These are phyloP conservation scores for Adansonia gregorii DNA, from an alignment of 441 rosid genomes.

Conservation along the genomic window DNA sequence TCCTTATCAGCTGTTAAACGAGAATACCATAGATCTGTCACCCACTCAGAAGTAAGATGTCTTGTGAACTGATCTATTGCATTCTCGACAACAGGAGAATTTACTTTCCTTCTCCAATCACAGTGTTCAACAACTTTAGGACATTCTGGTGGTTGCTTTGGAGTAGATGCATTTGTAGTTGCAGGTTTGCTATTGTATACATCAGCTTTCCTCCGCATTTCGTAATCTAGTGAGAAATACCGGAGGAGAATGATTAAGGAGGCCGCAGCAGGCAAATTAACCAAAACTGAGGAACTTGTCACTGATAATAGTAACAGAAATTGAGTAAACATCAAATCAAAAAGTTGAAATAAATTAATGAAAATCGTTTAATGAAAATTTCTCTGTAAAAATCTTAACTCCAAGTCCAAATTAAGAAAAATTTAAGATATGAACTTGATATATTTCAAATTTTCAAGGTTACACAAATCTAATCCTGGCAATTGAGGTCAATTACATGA, in stretches of 20 bases:
- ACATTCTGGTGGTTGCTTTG: constrained; percentile 48
- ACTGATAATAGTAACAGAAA: constrained; percentile 54
- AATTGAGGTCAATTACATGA: neutral
- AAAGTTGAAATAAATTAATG: neutral
- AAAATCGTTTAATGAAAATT: neutral
- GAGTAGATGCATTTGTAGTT: constrained; percentile 37
- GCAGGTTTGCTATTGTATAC: constrained; percentile 62
- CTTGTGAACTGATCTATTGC: constrained; percentile 86
- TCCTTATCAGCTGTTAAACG: constrained; percentile 85
- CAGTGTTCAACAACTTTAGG: constrained; percentile 54
- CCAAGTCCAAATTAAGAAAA: neutral
- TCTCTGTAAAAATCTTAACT: neutral
- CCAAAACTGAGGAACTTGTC: constrained; percentile 97
- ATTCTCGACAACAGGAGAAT: constrained; percentile 87
- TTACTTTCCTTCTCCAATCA: constrained; percentile 91
- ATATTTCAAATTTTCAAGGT: neutral
- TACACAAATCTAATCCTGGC: neutral
- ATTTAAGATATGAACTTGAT: constrained; percentile 3
- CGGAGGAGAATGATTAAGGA: constrained; percentile 78
- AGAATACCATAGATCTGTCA: constrained; percentile 91
- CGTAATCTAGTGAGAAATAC: constrained; percentile 81
- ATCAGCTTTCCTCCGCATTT: constrained; percentile 77
- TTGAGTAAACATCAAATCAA: neutral
- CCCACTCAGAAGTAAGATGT: constrained; percentile 92
- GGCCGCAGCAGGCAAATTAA: constrained; percentile 96